Base-by-base conservation (phyloP, 345 rosid genomes). In the Populus nigra region DNA sequence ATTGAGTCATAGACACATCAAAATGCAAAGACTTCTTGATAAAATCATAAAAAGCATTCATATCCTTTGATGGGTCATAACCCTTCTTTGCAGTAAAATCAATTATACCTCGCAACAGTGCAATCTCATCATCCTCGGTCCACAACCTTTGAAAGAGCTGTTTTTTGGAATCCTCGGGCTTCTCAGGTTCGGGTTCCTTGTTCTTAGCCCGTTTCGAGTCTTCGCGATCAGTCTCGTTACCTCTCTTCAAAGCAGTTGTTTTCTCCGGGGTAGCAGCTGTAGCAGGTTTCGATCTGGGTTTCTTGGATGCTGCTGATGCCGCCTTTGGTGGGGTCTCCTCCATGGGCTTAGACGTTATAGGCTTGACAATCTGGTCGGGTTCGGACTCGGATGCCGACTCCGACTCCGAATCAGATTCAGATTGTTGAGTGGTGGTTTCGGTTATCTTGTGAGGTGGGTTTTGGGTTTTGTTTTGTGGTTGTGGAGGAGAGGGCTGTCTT, bases 1-100 rank as follows among this genome's bases (percentile, higher is more conserved):
- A 59, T n/a, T 90, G 90, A 22, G 20, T 27, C 27, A 70, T 80
- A 2, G 81, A 61, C 8, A 88, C 83, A 45, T 87, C 82, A 72
- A 85, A 50, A 68, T 84, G 79, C 25, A 89, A 80, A 45, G 84
- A 66, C 12, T 82, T 84, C 74, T 88, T 88, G 8, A 89, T 82
- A 41, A 72, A 85, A 53, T 84, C 87, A 25, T 73, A 72, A 25
- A 88, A 89, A 0, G 82, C 83, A 47, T 73, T 82, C 82, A 82
- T 85, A 25, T 83, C 88, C 27, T 80, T 80, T 1, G 71, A 36
- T 3, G 88, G 87, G 33, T 86, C 79, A 7, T 38, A 17, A 5
- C 90, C 88, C 71, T 78, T 86, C 7, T 77, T 85, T 13, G 81
- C 73, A 0, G 73, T 71, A 49, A 76, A 89, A 12, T 85, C 88